Evolutionary conservation across 129 eudicot species (phyloP).

Genomic region (Daucus carota): DNA sequence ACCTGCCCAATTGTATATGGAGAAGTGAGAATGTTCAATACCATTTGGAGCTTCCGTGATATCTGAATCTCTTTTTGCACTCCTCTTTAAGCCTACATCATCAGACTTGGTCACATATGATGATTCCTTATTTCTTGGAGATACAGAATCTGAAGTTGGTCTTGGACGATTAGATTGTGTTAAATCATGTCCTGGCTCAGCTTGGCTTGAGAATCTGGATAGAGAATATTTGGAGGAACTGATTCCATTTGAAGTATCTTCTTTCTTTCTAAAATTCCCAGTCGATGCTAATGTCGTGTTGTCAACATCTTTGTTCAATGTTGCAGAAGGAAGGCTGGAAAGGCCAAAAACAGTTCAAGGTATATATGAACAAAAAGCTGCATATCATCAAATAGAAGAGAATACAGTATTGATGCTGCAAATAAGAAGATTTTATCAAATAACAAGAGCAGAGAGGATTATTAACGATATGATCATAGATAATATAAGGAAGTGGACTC

Average conservation of each 20-base stretch:
- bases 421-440: not conserved
- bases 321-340: constrained; percentile 47
- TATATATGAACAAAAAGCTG: not conserved
- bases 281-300: constrained; percentile 41
- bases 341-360: not conserved
- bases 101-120: constrained; percentile 8
- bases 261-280: constrained; percentile 14
- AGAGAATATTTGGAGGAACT: constrained; percentile 24
- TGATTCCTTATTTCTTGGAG: constrained; percentile 25
- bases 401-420: not conserved
- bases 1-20: constrained; percentile 84
- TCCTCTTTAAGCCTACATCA: constrained; percentile 22
- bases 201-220: constrained; percentile 44
- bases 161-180: constrained; percentile 28
- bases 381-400: not conserved
- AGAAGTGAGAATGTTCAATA: constrained; percentile 61
- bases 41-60: constrained; percentile 21
- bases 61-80: constrained; percentile 20
- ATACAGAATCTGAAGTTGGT: constrained; percentile 34
- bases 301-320: constrained; percentile 34
- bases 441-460: not conserved
- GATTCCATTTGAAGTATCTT: constrained; percentile 20
- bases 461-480: no score
- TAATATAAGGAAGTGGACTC: not conserved
- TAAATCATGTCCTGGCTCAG: constrained; percentile 15